A percentile compares a stretch with the other conserved stretches of the same genome.
Conservation (phyloP, 1,284 basidiomycete genomes). For the Trametes pubescens region DNA sequence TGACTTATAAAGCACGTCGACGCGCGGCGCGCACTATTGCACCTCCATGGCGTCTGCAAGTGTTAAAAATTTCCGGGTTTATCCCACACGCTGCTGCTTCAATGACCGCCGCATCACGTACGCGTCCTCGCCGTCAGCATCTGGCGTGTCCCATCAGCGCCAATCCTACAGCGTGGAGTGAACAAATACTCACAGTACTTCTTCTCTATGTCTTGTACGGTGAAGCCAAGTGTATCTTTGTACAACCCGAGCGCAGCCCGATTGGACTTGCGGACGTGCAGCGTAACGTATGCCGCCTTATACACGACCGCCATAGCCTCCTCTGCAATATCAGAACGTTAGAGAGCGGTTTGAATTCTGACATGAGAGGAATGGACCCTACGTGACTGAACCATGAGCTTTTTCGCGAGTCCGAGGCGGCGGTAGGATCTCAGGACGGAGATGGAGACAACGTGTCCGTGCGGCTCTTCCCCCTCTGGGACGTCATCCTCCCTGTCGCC, state of each 20-base stretch:
- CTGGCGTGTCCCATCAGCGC: constrained; percentile 39
- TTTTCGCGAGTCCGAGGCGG: constrained; percentile 86
- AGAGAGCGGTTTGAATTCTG: constrained; percentile 8
- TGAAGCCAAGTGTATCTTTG: constrained; percentile 84
- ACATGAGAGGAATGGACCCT: constrained; percentile 40
- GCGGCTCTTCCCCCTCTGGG: constrained; percentile 63
- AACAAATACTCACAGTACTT: constrained; percentile 75
- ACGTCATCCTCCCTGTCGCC: constrained; percentile 74
- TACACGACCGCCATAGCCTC: constrained; percentile 86
- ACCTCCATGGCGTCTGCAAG: too few species aligned
- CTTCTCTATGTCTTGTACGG: constrained; percentile 77
- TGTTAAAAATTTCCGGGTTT: not conserved
- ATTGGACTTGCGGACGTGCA: constrained; percentile 90
- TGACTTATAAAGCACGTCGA: not conserved
- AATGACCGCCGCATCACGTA: constrained; percentile 85
- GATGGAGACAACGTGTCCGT: constrained; percentile 92
- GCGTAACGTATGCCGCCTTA: constrained; percentile 76
- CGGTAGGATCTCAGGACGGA: constrained; percentile 88
- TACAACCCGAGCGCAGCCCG: constrained; percentile 86
- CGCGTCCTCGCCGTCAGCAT: constrained; percentile 93
- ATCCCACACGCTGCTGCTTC: constrained; percentile 41
- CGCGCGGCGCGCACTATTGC: too few species aligned
- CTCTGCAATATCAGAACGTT: constrained; percentile 53
- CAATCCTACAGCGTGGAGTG: not conserved
- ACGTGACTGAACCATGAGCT: constrained; percentile 90